These are phyloP conservation scores for sunflower (Helianthus annuus) DNA, from an alignment of 129 eudicot genomes.

Conservation along the genomic window DNA sequence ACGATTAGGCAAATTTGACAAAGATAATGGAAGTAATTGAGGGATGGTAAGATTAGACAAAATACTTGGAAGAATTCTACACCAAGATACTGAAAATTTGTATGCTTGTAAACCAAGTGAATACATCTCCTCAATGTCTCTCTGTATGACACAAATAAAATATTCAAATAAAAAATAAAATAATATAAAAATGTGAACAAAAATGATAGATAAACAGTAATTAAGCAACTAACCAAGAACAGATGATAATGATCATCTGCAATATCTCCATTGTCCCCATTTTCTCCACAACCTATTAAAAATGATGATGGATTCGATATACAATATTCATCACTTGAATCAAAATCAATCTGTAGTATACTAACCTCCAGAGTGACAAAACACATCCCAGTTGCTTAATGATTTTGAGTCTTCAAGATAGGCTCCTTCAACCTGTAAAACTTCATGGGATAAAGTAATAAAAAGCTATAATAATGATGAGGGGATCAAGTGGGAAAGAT, in stretches of 20 bases:
- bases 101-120: conserved; percentile 69
- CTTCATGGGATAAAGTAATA: background rate
- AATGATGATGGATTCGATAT: conserved; percentile 3
- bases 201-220: background rate
- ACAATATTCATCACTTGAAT: conserved; percentile 16
- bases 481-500: background rate
- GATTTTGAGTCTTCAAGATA: conserved; percentile 75
- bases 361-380: conserved; percentile 39
- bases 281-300: conserved; percentile 34
- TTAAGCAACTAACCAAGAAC: conserved; percentile 47
- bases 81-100: conserved; percentile 81
- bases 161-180: background rate
- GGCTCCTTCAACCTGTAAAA: conserved; percentile 79
- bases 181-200: background rate
- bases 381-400: conserved; percentile 74
- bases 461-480: background rate
- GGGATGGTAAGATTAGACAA: background rate
- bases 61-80: conserved; percentile 64
- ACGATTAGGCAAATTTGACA: no score
- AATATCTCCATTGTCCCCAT: conserved; percentile 48
- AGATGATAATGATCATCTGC: conserved; percentile 87
- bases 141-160: conserved; percentile 33
- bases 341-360: no score
- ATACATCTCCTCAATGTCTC: conserved; percentile 65
- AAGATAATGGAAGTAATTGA: no score